Evolutionary conservation across 805 yeast species (phyloP).

Genomic region (Spencermartinsiella europaea): DNA sequence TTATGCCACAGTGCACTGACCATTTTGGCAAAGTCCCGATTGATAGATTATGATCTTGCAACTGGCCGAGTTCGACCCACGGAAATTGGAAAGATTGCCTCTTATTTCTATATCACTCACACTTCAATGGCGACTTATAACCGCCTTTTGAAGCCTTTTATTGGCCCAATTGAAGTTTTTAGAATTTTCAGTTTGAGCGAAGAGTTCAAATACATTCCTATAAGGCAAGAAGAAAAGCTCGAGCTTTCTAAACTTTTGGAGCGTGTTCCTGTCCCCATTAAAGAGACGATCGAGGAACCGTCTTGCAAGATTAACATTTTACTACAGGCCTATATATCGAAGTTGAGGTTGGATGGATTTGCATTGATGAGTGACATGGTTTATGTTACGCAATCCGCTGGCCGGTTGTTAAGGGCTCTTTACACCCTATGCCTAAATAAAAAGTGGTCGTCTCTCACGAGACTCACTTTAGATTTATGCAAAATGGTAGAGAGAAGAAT

Average conservation of each 20-base stretch:
- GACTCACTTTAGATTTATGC: conserved; percentile 55
- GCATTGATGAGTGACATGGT: conserved; percentile 92
- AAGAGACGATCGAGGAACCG: conserved; percentile 64
- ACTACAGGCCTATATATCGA: conserved; percentile 82
- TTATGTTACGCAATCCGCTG: conserved; percentile 89
- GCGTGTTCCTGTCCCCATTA: conserved; percentile 80
- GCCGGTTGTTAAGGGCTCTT: conserved; percentile 79
- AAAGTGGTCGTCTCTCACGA: conserved; percentile 65
- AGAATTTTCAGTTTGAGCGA: conserved; percentile 73
- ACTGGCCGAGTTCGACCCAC: conserved; percentile 50
- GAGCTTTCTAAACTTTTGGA: conserved; percentile 68
- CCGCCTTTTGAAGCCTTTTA: conserved; percentile 55
- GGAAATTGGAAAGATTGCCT: conserved; percentile 77
- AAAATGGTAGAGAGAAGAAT: conserved; percentile 74
- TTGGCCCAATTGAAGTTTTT: conserved; percentile 67
- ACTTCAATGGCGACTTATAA: conserved; percentile 67
- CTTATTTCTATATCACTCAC: conserved; percentile 77
- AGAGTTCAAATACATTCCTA: conserved; percentile 79
- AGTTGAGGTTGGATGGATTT: conserved; percentile 73
- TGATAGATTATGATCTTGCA: conserved; percentile 52
- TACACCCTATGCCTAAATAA: conserved; percentile 68
- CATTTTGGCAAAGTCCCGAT: conserved; percentile 48
- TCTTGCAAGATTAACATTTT: conserved; percentile 73
- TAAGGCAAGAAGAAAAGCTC: conserved; percentile 76
- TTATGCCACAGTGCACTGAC: conserved; percentile 72